Percentiles rank a stretch among this genome's conserved stretches.
phyloP scores from a whole-genome alignment of 108 stramenopile genomes.

The Schizochytrium sp. region DNA sequence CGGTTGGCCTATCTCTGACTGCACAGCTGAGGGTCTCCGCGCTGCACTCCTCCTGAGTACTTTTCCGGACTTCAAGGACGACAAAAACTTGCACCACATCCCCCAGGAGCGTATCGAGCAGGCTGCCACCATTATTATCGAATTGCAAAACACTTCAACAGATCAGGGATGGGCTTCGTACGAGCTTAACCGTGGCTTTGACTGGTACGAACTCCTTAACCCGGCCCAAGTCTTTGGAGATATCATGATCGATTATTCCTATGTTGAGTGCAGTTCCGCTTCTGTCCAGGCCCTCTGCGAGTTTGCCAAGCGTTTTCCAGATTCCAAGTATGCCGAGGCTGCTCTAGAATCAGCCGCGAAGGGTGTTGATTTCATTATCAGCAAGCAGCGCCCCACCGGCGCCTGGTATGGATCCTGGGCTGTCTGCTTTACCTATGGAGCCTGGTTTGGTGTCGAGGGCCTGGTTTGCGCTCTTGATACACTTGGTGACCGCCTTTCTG shows the following conservation, averaged over 20 bases:
- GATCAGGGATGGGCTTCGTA: constrained; percentile 99
- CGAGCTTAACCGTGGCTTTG: constrained; percentile 97
- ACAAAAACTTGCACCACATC: constrained; percentile 69
- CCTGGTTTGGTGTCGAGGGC: constrained; percentile 97
- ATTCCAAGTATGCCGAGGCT: constrained; percentile 83
- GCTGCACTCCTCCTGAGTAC: constrained; percentile 71
- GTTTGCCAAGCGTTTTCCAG: constrained; percentile 81
- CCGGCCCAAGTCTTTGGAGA: constrained; percentile 98
- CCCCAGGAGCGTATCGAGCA: constrained; percentile 80
- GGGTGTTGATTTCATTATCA: constrained; percentile 89
- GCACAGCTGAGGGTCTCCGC: constrained; percentile 96
- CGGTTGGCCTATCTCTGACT: constrained; percentile 99
- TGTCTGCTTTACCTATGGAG: constrained; percentile 92
- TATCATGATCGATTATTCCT: constrained; percentile 99
- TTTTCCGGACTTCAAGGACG: constrained; percentile 33
- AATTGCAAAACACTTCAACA: constrained; percentile 88
- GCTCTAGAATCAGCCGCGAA: constrained; percentile 75
- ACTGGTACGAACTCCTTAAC: constrained; percentile 96
- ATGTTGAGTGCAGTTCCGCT: constrained; percentile 98
- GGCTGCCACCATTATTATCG: constrained; percentile 86
- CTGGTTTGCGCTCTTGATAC: constrained; percentile 65
- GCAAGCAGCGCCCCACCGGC: constrained; percentile 93
- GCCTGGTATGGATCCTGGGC: constrained; percentile 96
- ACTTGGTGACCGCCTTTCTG: constrained; percentile 51
- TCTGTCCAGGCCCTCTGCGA: constrained; percentile 88